Percentiles rank a stretch among this genome's conserved stretches.
These are phyloP conservation scores for Gynostemma pentaphyllum DNA, from an alignment of 306 rosid genomes.

Conservation along the genomic window DNA sequence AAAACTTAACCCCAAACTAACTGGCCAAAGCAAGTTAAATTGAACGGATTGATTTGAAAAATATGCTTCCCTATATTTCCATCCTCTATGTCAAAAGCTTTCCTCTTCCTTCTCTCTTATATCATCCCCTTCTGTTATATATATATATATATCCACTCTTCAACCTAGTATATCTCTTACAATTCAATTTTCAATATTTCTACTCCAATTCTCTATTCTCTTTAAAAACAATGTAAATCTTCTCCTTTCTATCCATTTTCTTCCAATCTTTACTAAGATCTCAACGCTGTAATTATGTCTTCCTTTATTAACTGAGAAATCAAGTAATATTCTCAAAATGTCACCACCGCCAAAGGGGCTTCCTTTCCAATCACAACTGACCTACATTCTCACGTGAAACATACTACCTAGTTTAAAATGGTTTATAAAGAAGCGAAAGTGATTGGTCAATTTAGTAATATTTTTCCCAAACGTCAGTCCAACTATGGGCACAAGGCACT, in stretches of 20 bases:
- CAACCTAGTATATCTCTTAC: neutral
- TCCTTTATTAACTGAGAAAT: neutral
- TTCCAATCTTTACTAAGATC: neutral
- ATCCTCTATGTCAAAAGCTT: too few relatives aligned
- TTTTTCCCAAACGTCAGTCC: neutral
- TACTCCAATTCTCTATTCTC: neutral
- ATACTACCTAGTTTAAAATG: neutral
- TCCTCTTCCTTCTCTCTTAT: neutral
- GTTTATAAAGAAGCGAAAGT: neutral
- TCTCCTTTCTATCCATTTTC: neutral
- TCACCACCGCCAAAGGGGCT: neutral
- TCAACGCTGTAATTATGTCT: neutral
- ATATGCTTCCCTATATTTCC: too few relatives aligned
- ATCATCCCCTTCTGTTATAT: neutral
- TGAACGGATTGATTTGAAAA: too few relatives aligned
- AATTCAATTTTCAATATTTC: neutral
- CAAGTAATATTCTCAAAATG: neutral
- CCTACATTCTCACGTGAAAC: neutral
- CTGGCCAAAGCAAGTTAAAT: too few relatives aligned
- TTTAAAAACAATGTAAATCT: neutral
- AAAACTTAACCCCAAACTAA: too few relatives aligned
- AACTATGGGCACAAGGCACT: neutral
- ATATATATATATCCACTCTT: neutral
- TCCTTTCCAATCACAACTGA: neutral
- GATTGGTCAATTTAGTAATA: neutral